Percentiles rank a stretch among this genome's conserved stretches.
Conservation (phyloP, 129 eudicot species). For the Sambucus nigra region DNA sequence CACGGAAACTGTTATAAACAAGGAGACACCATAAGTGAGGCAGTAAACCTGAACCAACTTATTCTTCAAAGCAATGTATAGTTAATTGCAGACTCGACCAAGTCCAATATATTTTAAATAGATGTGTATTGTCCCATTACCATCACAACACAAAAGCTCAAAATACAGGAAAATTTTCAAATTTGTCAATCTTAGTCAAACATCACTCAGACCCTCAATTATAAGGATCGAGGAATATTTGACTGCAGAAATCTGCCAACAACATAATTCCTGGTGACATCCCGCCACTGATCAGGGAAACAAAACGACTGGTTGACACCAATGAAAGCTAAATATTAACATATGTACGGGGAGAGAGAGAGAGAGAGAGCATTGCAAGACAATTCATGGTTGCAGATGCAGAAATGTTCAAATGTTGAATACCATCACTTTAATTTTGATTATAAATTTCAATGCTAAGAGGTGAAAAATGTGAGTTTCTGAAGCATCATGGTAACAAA, state of each 20-base stretch:
- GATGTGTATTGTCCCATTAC: neutral
- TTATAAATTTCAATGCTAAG: neutral
- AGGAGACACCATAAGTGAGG: neutral
- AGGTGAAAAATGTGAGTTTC: neutral
- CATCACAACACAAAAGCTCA: too few relatives aligned
- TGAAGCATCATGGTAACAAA: slow-evolving; percentile 2
- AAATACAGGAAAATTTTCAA: too few relatives aligned
- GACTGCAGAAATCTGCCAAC: neutral
- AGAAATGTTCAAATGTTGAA: neutral
- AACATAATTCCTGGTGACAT: neutral
- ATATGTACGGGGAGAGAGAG: neutral
- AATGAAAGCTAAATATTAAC: neutral
- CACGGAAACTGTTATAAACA: neutral
- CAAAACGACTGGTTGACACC: neutral
- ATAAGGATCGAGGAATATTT: neutral
- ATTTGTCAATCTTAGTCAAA: neutral
- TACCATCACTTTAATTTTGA: neutral
- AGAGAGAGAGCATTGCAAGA: neutral
- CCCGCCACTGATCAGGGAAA: neutral
- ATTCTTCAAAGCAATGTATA: neutral
- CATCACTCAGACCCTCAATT: neutral
- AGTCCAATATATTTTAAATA: neutral
- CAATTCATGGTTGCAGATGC: slow-evolving; percentile 1
- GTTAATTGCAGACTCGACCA: neutral
- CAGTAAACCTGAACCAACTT: neutral